Evolutionary conservation across 768 basidiomycete species (phyloP).

Genomic region (Suillus cothurnatus): DNA sequence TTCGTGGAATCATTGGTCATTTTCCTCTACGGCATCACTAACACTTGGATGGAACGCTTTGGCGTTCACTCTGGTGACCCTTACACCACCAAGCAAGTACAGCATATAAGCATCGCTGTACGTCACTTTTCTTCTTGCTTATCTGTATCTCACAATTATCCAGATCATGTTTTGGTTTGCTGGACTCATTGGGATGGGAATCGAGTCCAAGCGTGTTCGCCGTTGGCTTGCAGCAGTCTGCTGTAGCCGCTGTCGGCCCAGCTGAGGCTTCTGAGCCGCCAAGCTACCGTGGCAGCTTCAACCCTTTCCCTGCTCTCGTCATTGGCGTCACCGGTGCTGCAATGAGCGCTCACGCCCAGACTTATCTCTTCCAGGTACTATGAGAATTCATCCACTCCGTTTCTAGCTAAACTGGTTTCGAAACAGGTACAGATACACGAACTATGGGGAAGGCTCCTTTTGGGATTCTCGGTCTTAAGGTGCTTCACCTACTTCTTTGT

Average conservation of each 20-base stretch:
- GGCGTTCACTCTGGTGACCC: conserved; percentile 81
- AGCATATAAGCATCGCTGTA: conserved; percentile 93
- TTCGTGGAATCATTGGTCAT: conserved; percentile 80
- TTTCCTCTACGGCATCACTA: conserved; percentile 86
- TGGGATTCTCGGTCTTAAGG: conserved; percentile 75
- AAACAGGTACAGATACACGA: conserved; percentile 81
- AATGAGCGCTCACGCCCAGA: conserved; percentile 91
- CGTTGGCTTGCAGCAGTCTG: conserved; percentile 70
- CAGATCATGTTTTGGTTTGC: conserved; percentile 95
- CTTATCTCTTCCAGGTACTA: conserved; percentile 82
- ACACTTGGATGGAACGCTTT: conserved; percentile 98
- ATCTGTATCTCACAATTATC: neutral
- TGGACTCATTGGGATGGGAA: conserved; percentile 83
- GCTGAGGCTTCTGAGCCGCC: conserved; percentile 55
- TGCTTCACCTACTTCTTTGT: conserved; percentile 94
- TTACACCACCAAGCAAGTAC: conserved; percentile 87
- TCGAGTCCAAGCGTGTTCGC: conserved; percentile 78
- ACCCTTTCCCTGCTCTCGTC: conserved; percentile 90
- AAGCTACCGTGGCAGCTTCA: conserved; percentile 78
- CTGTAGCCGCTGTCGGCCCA: conserved; percentile 39
- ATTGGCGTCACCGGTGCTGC: conserved; percentile 93
- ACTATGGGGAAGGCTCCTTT: conserved; percentile 88
- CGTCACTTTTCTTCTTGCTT: conserved; percentile 21
- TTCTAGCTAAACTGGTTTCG: neutral
- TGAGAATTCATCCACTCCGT: neutral